These are phyloP conservation scores for Zancudomyces culisetae DNA, from an alignment of 371 early-diverging fungal genomes.

Conservation along the genomic window DNA sequence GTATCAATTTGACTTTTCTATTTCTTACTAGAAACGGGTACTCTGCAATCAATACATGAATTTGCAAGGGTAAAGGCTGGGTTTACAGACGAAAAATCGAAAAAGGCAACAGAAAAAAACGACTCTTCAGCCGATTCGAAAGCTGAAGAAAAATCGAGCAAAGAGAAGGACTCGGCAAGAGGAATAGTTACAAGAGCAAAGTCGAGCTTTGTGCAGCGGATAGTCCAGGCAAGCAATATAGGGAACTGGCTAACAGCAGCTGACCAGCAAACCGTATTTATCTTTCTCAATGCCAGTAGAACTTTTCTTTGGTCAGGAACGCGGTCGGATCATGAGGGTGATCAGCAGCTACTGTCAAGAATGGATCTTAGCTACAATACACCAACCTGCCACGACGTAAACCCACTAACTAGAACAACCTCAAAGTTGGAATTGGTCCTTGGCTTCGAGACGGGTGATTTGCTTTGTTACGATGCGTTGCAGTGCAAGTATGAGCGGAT, in stretches of 20 bases:
- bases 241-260: conserved; percentile 52
- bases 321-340: conserved; percentile 33
- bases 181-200: conserved; percentile 21
- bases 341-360: conserved; percentile 52
- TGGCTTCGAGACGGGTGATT: conserved; percentile 70
- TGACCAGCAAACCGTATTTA: conserved; percentile 44
- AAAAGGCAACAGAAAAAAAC: conserved; percentile 9
- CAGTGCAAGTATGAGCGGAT: conserved; percentile 53
- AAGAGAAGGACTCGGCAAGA: not conserved
- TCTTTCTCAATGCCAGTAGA: conserved; percentile 67
- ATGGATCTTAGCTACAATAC: conserved; percentile 57
- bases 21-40: too few relatives aligned
- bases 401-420: conserved; percentile 38
- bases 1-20: too few relatives aligned
- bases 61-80: not conserved
- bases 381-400: conserved; percentile 76
- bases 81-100: not conserved
- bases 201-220: conserved; percentile 54
- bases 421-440: conserved; percentile 55
- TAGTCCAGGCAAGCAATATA: conserved; percentile 60
- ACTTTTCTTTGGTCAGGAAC: conserved; percentile 65
- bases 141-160: not conserved
- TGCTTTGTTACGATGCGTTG: conserved; percentile 66
- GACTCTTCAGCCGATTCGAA: conserved; percentile 9
- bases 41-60: too few relatives aligned